Conservation (phyloP, 306 rosid genomes). For the Prunus dulcis region DNA sequence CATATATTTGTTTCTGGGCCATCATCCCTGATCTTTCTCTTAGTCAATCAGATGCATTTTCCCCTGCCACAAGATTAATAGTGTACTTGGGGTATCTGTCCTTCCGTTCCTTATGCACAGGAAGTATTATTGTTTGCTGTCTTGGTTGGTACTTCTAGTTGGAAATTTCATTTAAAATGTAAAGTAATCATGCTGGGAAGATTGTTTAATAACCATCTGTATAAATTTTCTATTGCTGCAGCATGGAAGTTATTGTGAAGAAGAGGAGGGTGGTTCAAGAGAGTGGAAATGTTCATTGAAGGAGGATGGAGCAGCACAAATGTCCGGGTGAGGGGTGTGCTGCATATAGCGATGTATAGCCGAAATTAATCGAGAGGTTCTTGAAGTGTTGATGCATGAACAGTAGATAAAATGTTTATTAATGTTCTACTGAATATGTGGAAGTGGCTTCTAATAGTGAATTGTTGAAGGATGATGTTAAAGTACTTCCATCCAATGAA, state of each 20-base stretch:
- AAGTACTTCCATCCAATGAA: conserved; percentile 7
- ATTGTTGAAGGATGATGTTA: conserved; percentile 19
- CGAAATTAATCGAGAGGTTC: conserved; percentile 14
- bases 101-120: background rate
- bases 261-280: conserved; percentile 8
- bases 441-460: conserved; percentile 34
- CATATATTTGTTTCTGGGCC: background rate
- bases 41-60: background rate
- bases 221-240: conserved; percentile 29
- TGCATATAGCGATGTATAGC: conserved; percentile 25
- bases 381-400: conserved; percentile 34
- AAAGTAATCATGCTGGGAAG: background rate
- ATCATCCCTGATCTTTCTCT: background rate
- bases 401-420: conserved; percentile 31
- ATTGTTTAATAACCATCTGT: background rate
- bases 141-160: background rate
- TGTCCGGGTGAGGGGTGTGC: conserved; percentile 31
- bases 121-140: background rate
- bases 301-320: conserved; percentile 15
- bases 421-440: conserved; percentile 37
- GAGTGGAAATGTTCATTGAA: background rate
- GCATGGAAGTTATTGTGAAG: conserved; percentile 71
- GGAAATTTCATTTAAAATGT: background rate
- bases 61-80: background rate
- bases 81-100: background rate